These are phyloP conservation scores for Penicillium sp. DNA, from an alignment of 2,329 filamentous ascomycete genomes.

Conservation along the genomic window DNA sequence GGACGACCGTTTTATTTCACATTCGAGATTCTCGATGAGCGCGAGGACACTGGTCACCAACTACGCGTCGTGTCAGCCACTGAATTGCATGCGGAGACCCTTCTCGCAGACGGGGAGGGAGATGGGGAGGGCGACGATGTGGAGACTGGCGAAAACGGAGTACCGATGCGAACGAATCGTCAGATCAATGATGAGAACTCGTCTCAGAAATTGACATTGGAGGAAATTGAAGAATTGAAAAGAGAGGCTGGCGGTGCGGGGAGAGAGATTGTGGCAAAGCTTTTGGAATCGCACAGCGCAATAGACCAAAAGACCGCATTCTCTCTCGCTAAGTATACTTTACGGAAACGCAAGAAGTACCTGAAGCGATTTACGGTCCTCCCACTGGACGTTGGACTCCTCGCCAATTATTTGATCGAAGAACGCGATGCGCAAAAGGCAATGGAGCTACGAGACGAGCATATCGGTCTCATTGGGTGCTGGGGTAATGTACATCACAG, in stretches of 20 bases:
- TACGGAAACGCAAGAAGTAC: conserved; percentile 92
- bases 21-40: conserved; percentile 78
- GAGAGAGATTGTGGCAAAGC: conserved; percentile 86
- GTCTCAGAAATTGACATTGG: conserved; percentile 72
- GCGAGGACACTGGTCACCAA: conserved; percentile 60
- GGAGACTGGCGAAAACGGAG: conserved; percentile 36
- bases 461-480: conserved; percentile 75
- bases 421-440: conserved; percentile 79
- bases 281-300: conserved; percentile 83
- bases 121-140: conserved; percentile 40
- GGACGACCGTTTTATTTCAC: conserved; percentile 90
- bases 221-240: conserved; percentile 71
- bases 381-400: conserved; percentile 73
- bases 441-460: conserved; percentile 82
- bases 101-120: conserved; percentile 53
- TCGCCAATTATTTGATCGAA: conserved; percentile 74
- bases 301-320: conserved; percentile 94
- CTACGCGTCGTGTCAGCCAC: conserved; percentile 75
- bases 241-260: conserved; percentile 73
- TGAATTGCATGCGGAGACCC: conserved; percentile 77
- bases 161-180: conserved; percentile 61
- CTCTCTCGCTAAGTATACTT: conserved; percentile 91
- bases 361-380: conserved; percentile 81
- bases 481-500: conserved; percentile 86
- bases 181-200: conserved; percentile 62